Base-by-base conservation (phyloP, 2,329 filamentous ascomycete genomes). In the Diaporthe sp. region DNA sequence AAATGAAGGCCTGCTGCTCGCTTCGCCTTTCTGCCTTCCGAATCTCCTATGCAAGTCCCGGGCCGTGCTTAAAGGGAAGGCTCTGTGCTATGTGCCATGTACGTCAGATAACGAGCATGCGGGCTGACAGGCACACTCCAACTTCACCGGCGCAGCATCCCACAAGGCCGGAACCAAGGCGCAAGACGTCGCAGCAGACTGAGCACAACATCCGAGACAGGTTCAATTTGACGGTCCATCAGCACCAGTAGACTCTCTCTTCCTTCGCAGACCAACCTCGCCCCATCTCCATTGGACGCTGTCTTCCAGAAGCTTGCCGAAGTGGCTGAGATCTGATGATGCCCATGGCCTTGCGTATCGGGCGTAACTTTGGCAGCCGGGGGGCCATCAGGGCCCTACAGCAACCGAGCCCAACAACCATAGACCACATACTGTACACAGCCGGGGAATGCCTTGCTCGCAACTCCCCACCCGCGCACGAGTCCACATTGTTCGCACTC, bases 271-370 rank as follows among this genome's bases (percentile, higher is more conserved):
- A 39, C 31, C 28, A 17, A 39, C 28, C 44, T 55, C 39, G 70
- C 22, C 53, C 53, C 71, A 55, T 25, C 31, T 44, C 31, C 44
- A 61, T 49, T 44, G 37, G 28, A n/a, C 31, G 39, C 34, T 51
- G 67, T 31, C 13, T 72, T 75, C 67, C 44, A 75, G 73, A 75
- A 75, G 67, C 49, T 67, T 75, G 67, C 57, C 67, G 73, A 72
- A 31, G 49, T 39, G 67, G 67, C 57, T 72, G 67, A 65, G 28
- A 61, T 72, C 55, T 57, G 42, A 57, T 61, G 71, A 62, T 62
- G 42, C 71, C 55, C 37, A 46, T 61, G 42, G 39, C 42, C n/a
- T 42, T 31, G 70, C 19, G 44, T 51, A 17, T 61, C 53, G 57
- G 28, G 62, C 62, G 62, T 25, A 51, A 17, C 62, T 68, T 25